These are phyloP conservation scores for Pluteus cervinus DNA, from an alignment of 768 basidiomycete species.

Conservation along the genomic window DNA sequence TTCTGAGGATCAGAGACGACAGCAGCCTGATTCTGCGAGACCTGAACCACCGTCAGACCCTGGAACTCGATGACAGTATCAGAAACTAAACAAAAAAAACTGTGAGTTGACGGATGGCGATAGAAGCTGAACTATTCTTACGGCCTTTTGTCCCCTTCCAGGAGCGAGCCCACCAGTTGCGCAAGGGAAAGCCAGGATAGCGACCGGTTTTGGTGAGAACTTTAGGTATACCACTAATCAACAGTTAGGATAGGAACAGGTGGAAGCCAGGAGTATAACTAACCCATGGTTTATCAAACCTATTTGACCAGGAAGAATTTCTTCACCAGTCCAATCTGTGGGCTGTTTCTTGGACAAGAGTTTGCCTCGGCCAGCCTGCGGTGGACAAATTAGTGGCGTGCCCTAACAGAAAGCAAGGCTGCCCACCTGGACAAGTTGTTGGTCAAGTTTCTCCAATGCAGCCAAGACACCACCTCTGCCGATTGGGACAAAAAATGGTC, in stretches of 20 bases:
- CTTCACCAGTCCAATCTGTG: constrained; percentile 62
- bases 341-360: constrained; percentile 67
- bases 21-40: constrained; percentile 77
- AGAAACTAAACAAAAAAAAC: constrained; percentile 44
- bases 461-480: constrained; percentile 58
- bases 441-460: constrained; percentile 67
- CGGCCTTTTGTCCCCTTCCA: constrained; percentile 66
- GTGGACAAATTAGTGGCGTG: neutral
- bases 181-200: constrained; percentile 68
- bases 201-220: constrained; percentile 68
- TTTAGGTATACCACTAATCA: constrained; percentile 63
- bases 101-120: neutral
- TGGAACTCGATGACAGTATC: constrained; percentile 79
- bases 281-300: constrained; percentile 73
- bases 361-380: constrained; percentile 47
- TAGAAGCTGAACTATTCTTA: constrained; percentile 26
- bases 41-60: constrained; percentile 80
- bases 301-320: constrained; percentile 65
- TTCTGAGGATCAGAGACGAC: constrained; percentile 77
- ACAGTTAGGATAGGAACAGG: neutral
- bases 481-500: constrained; percentile 70
- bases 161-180: constrained; percentile 83
- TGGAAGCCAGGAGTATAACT: constrained; percentile 4
- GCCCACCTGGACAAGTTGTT: constrained; percentile 52
- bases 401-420: constrained; percentile 6